Conservation (phyloP, 345 rosid genomes). For the Euphorbia pulcherrima region DNA sequence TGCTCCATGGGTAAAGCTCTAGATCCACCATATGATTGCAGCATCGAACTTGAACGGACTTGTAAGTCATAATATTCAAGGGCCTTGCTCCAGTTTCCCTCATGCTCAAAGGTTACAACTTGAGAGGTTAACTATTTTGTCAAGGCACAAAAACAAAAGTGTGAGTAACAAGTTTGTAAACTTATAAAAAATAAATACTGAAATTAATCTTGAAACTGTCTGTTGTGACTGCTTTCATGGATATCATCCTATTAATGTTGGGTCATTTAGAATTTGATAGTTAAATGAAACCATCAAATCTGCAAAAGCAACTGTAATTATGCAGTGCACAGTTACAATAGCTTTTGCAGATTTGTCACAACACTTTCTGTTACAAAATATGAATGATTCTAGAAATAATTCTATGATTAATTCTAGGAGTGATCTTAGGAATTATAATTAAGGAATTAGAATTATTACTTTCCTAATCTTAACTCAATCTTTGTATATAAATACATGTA, state of each 20-base stretch:
- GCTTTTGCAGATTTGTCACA: not conserved
- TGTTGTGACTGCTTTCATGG: not conserved
- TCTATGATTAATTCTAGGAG: too few species aligned
- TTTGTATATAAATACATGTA: too few species aligned
- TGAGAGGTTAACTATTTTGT: slow-evolving; percentile 67
- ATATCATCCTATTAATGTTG: too few species aligned
- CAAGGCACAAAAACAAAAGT: slow-evolving; percentile 23
- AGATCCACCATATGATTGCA: slow-evolving; percentile 34
- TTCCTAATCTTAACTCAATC: too few species aligned
- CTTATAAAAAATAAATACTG: not conserved
- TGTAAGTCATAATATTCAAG: slow-evolving; percentile 91
- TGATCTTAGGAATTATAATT: too few species aligned
- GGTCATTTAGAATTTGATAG: not conserved
- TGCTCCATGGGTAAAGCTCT: slow-evolving; percentile 30
- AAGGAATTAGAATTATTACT: too few species aligned
- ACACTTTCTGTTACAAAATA: too few species aligned
- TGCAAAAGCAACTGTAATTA: not conserved
- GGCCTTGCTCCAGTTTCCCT: slow-evolving; percentile 93
- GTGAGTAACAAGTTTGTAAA: slow-evolving; percentile 10
- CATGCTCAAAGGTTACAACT: slow-evolving; percentile 89
- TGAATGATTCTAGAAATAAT: too few species aligned
- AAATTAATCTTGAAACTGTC: not conserved
- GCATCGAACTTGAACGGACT: slow-evolving; percentile 59
- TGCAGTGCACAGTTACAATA: not conserved
- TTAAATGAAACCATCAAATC: not conserved